These are phyloP conservation scores for Mariannaea elegans DNA, from an alignment of 2,329 filamentous ascomycete species.

Conservation along the genomic window DNA sequence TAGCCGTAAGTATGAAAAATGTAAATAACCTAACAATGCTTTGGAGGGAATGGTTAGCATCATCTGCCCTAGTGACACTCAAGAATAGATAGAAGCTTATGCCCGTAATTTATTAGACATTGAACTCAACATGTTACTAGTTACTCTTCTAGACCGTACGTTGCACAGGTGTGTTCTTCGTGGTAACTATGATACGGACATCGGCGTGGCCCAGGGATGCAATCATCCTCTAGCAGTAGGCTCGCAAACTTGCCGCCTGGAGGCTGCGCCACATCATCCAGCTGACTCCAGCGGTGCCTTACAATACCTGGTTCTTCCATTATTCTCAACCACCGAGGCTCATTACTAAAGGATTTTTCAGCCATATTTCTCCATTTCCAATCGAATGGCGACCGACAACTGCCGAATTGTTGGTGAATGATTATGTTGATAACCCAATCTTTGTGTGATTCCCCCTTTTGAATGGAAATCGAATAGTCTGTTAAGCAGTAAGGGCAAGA, in stretches of 20 bases:
- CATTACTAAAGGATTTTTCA: accelerated
- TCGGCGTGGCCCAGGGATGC: background rate
- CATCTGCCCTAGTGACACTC: too few relatives aligned
- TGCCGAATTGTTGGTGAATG: slow-evolving; percentile 4
- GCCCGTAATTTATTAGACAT: too few relatives aligned
- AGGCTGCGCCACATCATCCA: background rate
- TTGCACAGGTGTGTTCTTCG: background rate
- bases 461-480: slow-evolving; percentile 16
- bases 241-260: background rate
- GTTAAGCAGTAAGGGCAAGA: slow-evolving; percentile 18
- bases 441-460: too few relatives aligned
- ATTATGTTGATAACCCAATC: slow-evolving; percentile 2
- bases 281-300: slow-evolving; percentile 1
- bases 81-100: too few relatives aligned
- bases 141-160: too few relatives aligned
- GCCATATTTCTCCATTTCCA: slow-evolving; percentile 16
- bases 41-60: too few relatives aligned
- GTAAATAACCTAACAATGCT: too few relatives aligned
- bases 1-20: too few relatives aligned
- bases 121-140: too few relatives aligned
- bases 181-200: background rate
- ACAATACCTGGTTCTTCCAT: slow-evolving; percentile 3
- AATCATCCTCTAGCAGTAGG: too few relatives aligned
- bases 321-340: background rate
- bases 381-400: slow-evolving; percentile 16